Percentiles rank a stretch among this genome's conserved stretches.
Evolutionary conservation across 2,329 filamentous ascomycete species (phyloP).

Genomic region (Sporothrix variecibatus): DNA sequence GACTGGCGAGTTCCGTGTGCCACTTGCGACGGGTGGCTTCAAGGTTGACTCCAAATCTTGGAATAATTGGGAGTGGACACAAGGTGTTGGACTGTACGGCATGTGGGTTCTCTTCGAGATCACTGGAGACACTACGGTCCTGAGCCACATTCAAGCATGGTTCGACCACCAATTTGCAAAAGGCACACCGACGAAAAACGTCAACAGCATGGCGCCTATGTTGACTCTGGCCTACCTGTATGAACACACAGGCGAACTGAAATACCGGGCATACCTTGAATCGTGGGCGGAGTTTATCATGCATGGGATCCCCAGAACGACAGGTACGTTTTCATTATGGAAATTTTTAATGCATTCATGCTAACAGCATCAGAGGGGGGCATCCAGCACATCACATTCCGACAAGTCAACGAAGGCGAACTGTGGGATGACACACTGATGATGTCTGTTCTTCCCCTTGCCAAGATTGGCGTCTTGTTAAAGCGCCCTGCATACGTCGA

Average conservation of each 20-base stretch:
- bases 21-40: conserved; percentile 68
- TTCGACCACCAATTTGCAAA: conserved; percentile 67
- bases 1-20: conserved; percentile 72
- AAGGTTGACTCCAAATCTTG: conserved; percentile 79
- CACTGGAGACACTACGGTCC: conserved; percentile 61
- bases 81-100: conserved; percentile 77
- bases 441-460: conserved; percentile 84
- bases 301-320: conserved; percentile 71
- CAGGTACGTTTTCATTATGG: conserved; percentile 31
- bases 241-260: conserved; percentile 67
- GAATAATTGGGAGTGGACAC: conserved; percentile 82
- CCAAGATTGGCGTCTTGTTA: conserved; percentile 74
- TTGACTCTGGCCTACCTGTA: conserved; percentile 77
- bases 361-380: conserved; percentile 53
- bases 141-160: conserved; percentile 72
- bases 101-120: conserved; percentile 80
- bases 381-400: conserved; percentile 76
- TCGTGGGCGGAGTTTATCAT: conserved; percentile 82
- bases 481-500: conserved; percentile 70
- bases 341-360: not conserved
- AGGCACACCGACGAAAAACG: conserved; percentile 78
- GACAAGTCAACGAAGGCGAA: conserved; percentile 69
- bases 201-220: conserved; percentile 81
- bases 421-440: conserved; percentile 85
- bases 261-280: conserved; percentile 75